phyloP scores from a whole-genome alignment of 2,329 filamentous ascomycete species.

The Cytospora mali region DNA sequence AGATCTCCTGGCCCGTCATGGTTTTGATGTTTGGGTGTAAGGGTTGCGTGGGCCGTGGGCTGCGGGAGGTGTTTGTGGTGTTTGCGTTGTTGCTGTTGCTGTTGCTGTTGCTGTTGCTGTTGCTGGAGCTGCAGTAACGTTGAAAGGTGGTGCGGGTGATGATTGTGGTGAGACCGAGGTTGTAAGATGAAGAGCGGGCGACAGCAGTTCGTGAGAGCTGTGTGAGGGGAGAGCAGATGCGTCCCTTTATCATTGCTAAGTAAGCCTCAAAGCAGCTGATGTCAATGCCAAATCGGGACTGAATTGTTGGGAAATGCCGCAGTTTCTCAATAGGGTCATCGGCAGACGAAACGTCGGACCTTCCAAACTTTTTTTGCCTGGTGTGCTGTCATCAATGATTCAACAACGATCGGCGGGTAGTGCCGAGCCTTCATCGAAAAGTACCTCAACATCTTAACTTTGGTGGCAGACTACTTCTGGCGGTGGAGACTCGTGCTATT shows the following conservation, averaged over 20 bases:
- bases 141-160: neutral
- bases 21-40: slow-evolving; percentile 7
- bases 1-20: slow-evolving; percentile 46
- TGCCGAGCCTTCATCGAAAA: neutral
- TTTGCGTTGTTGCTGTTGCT: slow-evolving; percentile 19
- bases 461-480: neutral
- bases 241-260: slow-evolving; percentile 27
- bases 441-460: neutral
- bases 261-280: neutral
- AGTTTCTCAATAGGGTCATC: neutral
- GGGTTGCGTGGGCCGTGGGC: neutral
- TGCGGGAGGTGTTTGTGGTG: neutral
- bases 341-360: neutral
- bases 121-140: slow-evolving; percentile 10
- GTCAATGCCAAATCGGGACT: neutral
- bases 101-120: neutral
- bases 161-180: neutral
- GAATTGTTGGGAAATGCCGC: neutral
- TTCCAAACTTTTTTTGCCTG: neutral
- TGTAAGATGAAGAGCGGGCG: slow-evolving; percentile 7
- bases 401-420: neutral
- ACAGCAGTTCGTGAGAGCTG: slow-evolving; percentile 7
- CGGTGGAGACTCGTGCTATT: neutral
- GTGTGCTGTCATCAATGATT: too few relatives aligned
- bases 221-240: slow-evolving; percentile 17